phyloP scores from a whole-genome alignment of 129 eudicot species.

The Flaveria linearis region DNA sequence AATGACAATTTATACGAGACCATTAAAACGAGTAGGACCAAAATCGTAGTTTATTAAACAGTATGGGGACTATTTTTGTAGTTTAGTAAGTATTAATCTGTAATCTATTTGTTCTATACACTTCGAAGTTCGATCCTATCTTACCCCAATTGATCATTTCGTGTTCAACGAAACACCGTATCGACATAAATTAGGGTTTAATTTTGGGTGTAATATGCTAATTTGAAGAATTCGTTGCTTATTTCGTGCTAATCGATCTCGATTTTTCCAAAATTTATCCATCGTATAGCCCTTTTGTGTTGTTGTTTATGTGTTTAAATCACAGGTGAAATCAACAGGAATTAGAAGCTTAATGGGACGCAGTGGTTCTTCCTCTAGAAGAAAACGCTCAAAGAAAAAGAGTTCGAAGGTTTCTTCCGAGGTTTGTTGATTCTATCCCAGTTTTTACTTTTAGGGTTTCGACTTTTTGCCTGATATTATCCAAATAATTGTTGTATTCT shows the following conservation, averaged over 20 bases:
- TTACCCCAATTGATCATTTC: slow-evolving; percentile 14
- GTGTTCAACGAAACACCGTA: neutral
- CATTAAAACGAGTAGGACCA: too few relatives aligned
- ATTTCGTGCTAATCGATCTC: neutral
- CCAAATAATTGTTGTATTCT: neutral
- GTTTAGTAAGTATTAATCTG: too few relatives aligned
- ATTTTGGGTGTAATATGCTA: slow-evolving; percentile 13
- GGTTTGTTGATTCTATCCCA: neutral
- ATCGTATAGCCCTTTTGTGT: neutral
- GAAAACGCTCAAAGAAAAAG: neutral
- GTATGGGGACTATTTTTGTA: too few relatives aligned
- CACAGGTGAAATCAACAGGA: slow-evolving; percentile 39
- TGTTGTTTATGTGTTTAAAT: slow-evolving; percentile 16
- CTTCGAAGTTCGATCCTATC: too few relatives aligned
- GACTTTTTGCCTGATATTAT: slow-evolving; percentile 31
- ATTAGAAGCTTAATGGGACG: slow-evolving; percentile 41
- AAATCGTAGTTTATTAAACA: too few relatives aligned
- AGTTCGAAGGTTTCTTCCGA: slow-evolving; percentile 13
- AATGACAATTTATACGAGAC: too few relatives aligned
- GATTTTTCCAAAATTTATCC: neutral
- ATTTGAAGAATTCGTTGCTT: slow-evolving; percentile 10
- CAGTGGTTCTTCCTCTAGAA: slow-evolving; percentile 50
- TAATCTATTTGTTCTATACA: too few relatives aligned
- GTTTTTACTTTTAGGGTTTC: slow-evolving; percentile 44
- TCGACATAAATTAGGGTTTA: neutral